Evolutionary conservation across 2,329 filamentous ascomycete species (phyloP).

Genomic region (Nemania serpens): DNA sequence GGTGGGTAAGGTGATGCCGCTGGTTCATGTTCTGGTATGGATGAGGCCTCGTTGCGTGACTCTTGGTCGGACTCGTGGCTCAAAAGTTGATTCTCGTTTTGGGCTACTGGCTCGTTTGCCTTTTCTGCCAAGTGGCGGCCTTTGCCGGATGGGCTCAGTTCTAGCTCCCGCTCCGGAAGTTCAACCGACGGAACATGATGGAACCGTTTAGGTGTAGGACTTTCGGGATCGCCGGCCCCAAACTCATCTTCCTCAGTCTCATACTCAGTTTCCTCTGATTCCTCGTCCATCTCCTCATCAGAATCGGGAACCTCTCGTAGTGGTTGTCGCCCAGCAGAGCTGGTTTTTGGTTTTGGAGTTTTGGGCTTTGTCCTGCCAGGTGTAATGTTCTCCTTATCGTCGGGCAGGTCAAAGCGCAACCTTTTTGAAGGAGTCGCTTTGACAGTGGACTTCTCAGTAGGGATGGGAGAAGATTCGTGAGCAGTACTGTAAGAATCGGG

Average conservation of each 20-base stretch:
- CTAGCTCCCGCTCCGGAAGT: conserved; percentile 14
- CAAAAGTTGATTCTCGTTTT: conserved; percentile 11
- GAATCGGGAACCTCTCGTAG: conserved; percentile 41
- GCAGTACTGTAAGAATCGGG: conserved; percentile 40
- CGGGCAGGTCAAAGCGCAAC: conserved; percentile 38
- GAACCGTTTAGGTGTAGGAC: conserved; percentile 22
- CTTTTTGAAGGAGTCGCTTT: conserved; percentile 35
- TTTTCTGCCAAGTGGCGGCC: conserved; percentile 28
- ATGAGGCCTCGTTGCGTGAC: not conserved
- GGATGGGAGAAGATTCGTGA: conserved; percentile 35
- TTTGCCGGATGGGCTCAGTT: conserved; percentile 24
- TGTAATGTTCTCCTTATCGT: conserved; percentile 43
- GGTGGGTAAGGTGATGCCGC: not conserved
- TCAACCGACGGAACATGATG: not conserved
- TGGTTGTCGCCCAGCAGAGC: conserved; percentile 31
- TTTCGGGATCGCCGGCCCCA: conserved; percentile 20
- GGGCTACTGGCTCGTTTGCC: conserved; percentile 29
- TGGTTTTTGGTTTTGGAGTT: conserved; percentile 34
- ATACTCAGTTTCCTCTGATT: conserved; percentile 32
- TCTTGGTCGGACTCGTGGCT: conserved; percentile 14
- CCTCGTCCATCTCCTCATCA: conserved; percentile 33
- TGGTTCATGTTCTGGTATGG: not conserved
- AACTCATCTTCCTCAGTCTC: conserved; percentile 33
- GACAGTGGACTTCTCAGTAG: conserved; percentile 30
- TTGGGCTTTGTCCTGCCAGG: conserved; percentile 41